phyloP scores from a whole-genome alignment of 306 rosid species.

The Gastrolobium villosum region DNA sequence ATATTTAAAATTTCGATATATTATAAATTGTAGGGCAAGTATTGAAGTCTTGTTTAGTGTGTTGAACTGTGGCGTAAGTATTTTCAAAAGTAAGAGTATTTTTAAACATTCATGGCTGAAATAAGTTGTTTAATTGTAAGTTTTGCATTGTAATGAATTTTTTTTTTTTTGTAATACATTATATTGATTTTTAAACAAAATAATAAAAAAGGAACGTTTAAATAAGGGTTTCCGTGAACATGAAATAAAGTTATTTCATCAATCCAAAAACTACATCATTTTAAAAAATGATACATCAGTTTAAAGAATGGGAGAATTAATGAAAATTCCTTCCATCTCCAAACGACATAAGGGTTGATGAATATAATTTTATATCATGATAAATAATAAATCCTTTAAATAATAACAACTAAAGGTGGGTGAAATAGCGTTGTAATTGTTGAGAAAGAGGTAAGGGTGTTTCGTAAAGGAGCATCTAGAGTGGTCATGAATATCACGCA shows the following conservation, averaged over 20 bases:
- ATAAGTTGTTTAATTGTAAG: neutral
- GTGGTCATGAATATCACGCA: conserved; percentile 45
- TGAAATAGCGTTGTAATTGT: neutral
- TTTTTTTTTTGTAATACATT: too few relatives aligned
- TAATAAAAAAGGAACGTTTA: too few relatives aligned
- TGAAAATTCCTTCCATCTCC: too few relatives aligned
- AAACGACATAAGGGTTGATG: too few relatives aligned
- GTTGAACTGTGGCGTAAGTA: neutral
- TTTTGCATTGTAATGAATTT: neutral
- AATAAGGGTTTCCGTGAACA: too few relatives aligned
- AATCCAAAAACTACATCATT: too few relatives aligned
- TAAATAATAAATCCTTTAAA: neutral
- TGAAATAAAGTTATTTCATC: too few relatives aligned
- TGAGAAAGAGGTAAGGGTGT: neutral
- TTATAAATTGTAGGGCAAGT: neutral
- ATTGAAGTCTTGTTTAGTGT: neutral
- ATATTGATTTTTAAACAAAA: too few relatives aligned
- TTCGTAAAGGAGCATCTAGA: conserved; percentile 27
- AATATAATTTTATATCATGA: too few relatives aligned
- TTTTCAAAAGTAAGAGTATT: neutral
- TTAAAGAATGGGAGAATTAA: too few relatives aligned
- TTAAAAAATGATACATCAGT: too few relatives aligned
- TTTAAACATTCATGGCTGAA: neutral
- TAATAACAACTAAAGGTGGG: neutral
- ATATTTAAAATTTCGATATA: too few relatives aligned